Evolutionary conservation across 805 yeast genomes (phyloP), one percentile per base, ranked within the genome.

Genomic region (Kazachstania psychrophila): DNA sequence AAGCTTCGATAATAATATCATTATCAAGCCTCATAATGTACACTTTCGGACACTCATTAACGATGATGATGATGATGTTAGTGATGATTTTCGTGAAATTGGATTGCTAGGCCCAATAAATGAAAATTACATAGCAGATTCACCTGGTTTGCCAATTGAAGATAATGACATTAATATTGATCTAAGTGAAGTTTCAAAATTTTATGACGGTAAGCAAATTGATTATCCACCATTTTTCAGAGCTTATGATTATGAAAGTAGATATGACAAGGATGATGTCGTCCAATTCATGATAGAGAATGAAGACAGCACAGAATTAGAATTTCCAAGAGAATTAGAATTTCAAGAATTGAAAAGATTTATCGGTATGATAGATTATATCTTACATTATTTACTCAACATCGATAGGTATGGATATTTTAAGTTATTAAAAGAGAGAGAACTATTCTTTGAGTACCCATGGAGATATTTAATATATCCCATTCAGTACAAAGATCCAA

Each of bases 321-420:
- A 11, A 2, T 56, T 54, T 34, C 46, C 50, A 3, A 42, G 36
- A 33, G 57, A 57, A 34, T 39, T 54, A 20, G 58, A 57, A 30
- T 47, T 41, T 29, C 38, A 44, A 17, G 57, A 54, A 31, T 30
- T 46, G 28, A 29, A 34, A 10, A 27, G 34, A 9, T 18, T 34
- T 11, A 30, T 50, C 1, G 36, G 37, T 2, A 29, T 30, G 23
- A 27, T 34, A 10, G 56, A 58, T 36, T 40, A 45, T 27, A 15
- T 50, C n/a, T 20, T 50, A 18, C 46, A 53, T 39, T 46, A 45
- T 30, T 11, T 51, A 6, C 49, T 52, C 14, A 56, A 55, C 6
- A 37, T 41, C 7, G 61, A 54, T 37, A 43, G 43, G 19, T 26
- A 34, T 4, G 56, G 57, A 3, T 57, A 39, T 34, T 57, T 51